Base-by-base conservation (phyloP, 177 flowering plant genomes). In the Viscum album region DNA sequence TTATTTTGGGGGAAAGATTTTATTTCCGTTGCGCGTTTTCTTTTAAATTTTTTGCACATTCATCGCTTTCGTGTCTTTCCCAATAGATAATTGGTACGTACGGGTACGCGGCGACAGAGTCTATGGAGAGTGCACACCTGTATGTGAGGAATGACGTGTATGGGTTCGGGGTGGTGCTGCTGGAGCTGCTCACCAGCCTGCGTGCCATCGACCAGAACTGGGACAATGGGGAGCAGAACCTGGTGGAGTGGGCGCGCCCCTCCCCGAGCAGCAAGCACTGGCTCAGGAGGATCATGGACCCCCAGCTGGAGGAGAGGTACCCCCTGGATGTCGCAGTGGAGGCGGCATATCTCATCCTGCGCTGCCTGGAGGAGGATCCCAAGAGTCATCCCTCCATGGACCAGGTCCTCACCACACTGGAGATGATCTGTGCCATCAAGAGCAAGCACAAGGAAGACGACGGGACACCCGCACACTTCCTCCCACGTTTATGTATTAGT, bases 101-200 rank as follows among this genome's bases (percentile, higher is more conserved):
- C 66, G 88, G 86, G 0, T 85, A 85, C 64, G 86, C 85, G 2
- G 88, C 88, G 29, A 85, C 88, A 0, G 86, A 85, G 59, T 85
- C 83, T 66, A 68, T 81, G 36, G 81, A 81, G 52, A 43, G 43
- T 5, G 77, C 79, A 32, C 79, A 79, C 72, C 68, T 79, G 62
- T 76, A 76, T 34, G 72, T 79, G 56, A 79, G 68, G 61, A 79
- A 79, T 52, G 82, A 79, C 61, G 79, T 79, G 16, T 79, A 77
- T 32, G 78, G 81, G 8, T 76, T 79, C 34, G 81, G 81, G 12
- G 81, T 79, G 34, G 79, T 79, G 4, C 36, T 79, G 41, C 68
- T 77, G 1, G 82, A 79, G 34, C 59, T 79, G 35, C 52, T 79
- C 28, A 72, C 82, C 29, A 79, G 82, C 58, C 68, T 35, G 19